Percentiles rank a stretch among this genome's conserved stretches.
Conservation (phyloP, 371 early-diverging fungal species). For the Dentiscutata heterogama region DNA sequence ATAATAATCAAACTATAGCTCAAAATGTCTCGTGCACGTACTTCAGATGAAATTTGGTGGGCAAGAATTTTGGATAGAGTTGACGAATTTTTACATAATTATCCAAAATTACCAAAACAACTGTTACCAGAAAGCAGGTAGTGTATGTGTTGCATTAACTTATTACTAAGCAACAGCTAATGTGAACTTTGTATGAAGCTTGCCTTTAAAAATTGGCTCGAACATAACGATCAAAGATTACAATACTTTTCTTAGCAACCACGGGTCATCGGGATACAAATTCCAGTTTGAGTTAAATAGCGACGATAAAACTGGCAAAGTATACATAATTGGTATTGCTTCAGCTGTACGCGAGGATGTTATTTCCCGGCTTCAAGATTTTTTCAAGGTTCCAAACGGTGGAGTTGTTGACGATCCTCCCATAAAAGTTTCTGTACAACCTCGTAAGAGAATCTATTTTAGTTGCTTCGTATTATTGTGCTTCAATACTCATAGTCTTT, state of each 20-base stretch:
- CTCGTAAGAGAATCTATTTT: slow-evolving; percentile 25
- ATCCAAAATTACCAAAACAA: slow-evolving; percentile 32
- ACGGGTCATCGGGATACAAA: slow-evolving; percentile 25
- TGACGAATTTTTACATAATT: slow-evolving; percentile 28
- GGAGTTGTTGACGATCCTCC: slow-evolving; percentile 28
- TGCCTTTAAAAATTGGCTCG: slow-evolving; percentile 28
- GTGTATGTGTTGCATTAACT: neutral
- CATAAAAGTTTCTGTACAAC: neutral
- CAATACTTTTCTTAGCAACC: slow-evolving; percentile 24
- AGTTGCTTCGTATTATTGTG: slow-evolving; percentile 22
- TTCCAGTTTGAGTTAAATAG: slow-evolving; percentile 12
- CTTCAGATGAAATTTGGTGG: slow-evolving; percentile 18
- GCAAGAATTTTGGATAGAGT: slow-evolving; percentile 29
- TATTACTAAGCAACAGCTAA: slow-evolving; percentile 1
- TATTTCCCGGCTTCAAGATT: neutral
- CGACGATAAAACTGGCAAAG: slow-evolving; percentile 8
- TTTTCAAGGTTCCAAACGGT: slow-evolving; percentile 25
- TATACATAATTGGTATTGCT: slow-evolving; percentile 31
- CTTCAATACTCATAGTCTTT: slow-evolving; percentile 33
- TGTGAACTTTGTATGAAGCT: slow-evolving; percentile 29
- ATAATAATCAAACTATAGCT: no score
- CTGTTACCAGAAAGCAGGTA: neutral
- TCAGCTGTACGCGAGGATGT: neutral
- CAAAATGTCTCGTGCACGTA: slow-evolving; percentile 35
- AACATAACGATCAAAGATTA: slow-evolving; percentile 33